A percentile compares a stretch with the other conserved stretches of the same genome.
Conservation (phyloP, 805 yeast genomes). For the Saturnispora ahearnii region DNA sequence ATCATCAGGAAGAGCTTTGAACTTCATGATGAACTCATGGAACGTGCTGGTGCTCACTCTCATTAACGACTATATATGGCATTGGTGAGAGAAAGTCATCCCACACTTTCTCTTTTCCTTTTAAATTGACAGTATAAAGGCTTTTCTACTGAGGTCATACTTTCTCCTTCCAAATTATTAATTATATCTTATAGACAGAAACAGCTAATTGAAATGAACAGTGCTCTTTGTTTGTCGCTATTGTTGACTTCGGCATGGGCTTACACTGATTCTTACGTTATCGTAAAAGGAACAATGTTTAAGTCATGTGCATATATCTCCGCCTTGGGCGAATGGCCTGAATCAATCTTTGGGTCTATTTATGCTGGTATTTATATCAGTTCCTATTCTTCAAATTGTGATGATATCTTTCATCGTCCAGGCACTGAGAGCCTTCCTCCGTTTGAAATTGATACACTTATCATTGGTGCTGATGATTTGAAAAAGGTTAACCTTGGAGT, state of each 20-base stretch:
- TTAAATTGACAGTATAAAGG: neutral
- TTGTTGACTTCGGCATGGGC: neutral
- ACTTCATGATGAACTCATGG: conserved; percentile 4
- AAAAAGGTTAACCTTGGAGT: conserved; percentile 19
- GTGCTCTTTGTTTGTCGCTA: neutral
- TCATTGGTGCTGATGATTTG: conserved; percentile 21
- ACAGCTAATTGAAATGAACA: neutral
- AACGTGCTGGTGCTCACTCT: conserved; percentile 2
- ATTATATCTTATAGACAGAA: too few relatives aligned
- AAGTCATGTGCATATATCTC: conserved; percentile 28
- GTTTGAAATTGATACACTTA: conserved; percentile 16
- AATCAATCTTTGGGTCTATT: neutral
- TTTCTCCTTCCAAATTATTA: too few relatives aligned
- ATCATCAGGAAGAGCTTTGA: neutral
- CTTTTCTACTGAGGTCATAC: neutral
- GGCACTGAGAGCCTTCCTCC: neutral
- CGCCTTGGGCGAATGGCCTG: conserved; percentile 14
- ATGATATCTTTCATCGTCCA: too few relatives aligned
- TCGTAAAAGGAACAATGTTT: conserved; percentile 17
- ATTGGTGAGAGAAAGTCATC: neutral
- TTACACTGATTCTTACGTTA: conserved; percentile 14
- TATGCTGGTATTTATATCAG: neutral
- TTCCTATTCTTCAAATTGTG: neutral
- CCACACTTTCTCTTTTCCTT: neutral
- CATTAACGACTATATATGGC: neutral